phyloP scores from a whole-genome alignment of 768 basidiomycete species.

The Trametes gibbosa region DNA sequence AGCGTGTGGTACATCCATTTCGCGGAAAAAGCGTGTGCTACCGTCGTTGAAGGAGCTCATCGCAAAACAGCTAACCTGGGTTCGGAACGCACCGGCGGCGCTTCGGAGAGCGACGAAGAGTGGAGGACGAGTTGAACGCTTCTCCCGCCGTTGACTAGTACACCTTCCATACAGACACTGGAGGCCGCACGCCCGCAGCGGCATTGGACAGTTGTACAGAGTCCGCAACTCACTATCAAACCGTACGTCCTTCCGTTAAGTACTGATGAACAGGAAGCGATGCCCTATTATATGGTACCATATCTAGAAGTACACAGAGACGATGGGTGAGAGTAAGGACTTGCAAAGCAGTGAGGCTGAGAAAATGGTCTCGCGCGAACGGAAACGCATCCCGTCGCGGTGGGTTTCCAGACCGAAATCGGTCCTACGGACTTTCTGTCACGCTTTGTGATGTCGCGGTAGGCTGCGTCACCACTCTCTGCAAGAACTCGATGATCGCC shows the following conservation, averaged over 20 bases:
- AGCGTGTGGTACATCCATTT: neutral
- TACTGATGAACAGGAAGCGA: neutral
- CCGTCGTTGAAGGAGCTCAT: too few species aligned
- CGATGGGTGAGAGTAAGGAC: neutral
- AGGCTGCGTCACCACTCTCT: neutral
- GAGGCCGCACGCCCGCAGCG: neutral
- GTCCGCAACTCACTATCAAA: neutral
- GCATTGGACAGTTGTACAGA: neutral
- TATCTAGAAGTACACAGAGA: conserved; percentile 4
- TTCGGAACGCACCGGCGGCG: neutral
- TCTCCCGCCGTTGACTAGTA: neutral
- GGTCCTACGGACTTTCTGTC: neutral
- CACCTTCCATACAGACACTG: neutral
- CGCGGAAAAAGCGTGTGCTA: too few species aligned
- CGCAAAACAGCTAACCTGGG: too few species aligned
- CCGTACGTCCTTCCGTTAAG: neutral
- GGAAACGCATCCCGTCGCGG: neutral
- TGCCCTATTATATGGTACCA: neutral
- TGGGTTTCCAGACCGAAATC: neutral
- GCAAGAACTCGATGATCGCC: conserved; percentile 27
- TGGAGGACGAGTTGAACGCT: neutral
- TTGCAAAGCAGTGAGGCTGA: conserved; percentile 1
- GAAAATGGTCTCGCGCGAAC: neutral
- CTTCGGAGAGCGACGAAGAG: neutral
- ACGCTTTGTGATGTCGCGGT: neutral